A percentile compares a stretch with the other conserved stretches of the same genome.
These are phyloP conservation scores for Mycena filopes DNA, from an alignment of 768 basidiomycete species.

Conservation along the genomic window DNA sequence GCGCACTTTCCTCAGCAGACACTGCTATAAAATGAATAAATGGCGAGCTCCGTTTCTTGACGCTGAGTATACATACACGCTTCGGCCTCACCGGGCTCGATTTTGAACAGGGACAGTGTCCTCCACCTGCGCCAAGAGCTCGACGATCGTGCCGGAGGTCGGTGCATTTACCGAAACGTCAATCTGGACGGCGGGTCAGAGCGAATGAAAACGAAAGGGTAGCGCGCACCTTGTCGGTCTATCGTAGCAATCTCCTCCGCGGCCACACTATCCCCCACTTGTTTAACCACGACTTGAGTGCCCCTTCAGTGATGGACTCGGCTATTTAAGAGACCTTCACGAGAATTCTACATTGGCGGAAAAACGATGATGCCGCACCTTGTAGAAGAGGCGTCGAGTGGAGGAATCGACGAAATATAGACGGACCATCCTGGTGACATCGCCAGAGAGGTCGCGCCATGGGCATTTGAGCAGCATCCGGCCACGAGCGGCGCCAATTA, in stretches of 20 bases:
- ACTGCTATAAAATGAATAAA: constrained; percentile 28
- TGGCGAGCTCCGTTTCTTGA: background rate
- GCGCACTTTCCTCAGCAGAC: constrained; percentile 43
- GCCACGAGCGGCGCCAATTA: constrained; percentile 72
- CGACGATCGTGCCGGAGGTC: constrained; percentile 84
- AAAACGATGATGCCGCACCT: constrained; percentile 55
- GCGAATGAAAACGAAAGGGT: background rate
- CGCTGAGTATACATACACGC: constrained; percentile 54
- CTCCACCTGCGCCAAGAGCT: constrained; percentile 90
- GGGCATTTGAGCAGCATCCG: constrained; percentile 59
- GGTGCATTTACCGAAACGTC: constrained; percentile 98
- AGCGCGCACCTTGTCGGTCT: constrained; percentile 88
- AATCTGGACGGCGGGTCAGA: constrained; percentile 64
- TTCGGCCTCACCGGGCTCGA: constrained; percentile 82
- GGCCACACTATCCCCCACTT: constrained; percentile 90
- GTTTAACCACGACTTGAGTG: constrained; percentile 92
- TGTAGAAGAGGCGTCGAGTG: constrained; percentile 76
- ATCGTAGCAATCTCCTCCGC: constrained; percentile 97
- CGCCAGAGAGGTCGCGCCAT: constrained; percentile 44
- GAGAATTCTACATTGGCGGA: constrained; percentile 64
- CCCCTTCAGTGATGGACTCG: constrained; percentile 98
- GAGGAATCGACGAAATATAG: constrained; percentile 57
- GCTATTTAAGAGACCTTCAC: constrained; percentile 98
- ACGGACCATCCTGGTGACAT: constrained; percentile 62
- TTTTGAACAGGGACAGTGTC: constrained; percentile 91